Conservation (phyloP, 2,329 filamentous ascomycete genomes). For the Lachnellula subtilissima region DNA sequence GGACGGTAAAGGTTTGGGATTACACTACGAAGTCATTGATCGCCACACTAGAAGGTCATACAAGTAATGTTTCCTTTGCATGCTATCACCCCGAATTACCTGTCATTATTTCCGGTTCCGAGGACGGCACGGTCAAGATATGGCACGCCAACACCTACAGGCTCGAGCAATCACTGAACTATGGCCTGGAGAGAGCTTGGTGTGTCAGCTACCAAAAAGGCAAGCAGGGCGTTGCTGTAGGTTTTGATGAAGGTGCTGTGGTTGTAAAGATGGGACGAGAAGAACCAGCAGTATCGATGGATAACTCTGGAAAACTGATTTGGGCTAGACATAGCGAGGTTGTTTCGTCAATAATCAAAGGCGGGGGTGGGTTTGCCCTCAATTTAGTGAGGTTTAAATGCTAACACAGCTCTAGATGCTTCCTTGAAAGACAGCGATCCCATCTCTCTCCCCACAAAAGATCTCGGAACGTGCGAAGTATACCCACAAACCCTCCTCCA, state of each 20-base stretch:
- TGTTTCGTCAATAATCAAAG: constrained; percentile 90
- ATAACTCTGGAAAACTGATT: constrained; percentile 89
- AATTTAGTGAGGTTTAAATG: neutral
- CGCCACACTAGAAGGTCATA: constrained; percentile 93
- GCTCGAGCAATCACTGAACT: constrained; percentile 92
- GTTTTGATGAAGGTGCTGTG: constrained; percentile 95
- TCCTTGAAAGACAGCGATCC: constrained; percentile 83
- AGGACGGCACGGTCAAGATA: constrained; percentile 95
- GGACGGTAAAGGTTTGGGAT: constrained; percentile 97
- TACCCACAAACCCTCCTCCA: constrained; percentile 93
- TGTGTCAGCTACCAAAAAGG: constrained; percentile 95
- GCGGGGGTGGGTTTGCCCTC: constrained; percentile 50
- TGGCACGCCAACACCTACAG: constrained; percentile 99
- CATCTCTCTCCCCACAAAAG: constrained; percentile 83
- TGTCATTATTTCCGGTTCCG: constrained; percentile 94
- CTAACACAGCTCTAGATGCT: constrained; percentile 53
- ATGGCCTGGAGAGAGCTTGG: constrained; percentile 94
- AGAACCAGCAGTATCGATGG: constrained; percentile 97
- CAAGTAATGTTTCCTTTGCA: constrained; percentile 96
- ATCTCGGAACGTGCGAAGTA: constrained; percentile 91
- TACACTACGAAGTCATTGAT: constrained; percentile 98
- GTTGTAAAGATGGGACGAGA: constrained; percentile 97
- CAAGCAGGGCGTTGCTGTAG: constrained; percentile 89
- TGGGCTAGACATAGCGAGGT: constrained; percentile 96
- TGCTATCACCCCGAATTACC: constrained; percentile 97